Evolutionary conservation across 306 rosid species (phyloP), one percentile per base, ranked within the genome.

Genomic region (Boehmeria nivea): DNA sequence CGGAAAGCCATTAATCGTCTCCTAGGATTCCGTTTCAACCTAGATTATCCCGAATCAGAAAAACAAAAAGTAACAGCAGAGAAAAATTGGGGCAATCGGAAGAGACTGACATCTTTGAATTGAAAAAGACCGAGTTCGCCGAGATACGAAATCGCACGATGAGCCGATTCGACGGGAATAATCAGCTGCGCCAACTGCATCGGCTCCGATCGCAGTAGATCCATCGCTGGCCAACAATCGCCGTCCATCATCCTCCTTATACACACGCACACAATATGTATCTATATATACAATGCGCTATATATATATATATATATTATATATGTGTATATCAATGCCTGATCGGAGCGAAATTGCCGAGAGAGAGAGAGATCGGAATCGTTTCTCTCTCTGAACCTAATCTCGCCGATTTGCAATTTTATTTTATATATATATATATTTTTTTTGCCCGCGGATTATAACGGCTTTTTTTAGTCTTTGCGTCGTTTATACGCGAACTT

Each of bases 141-240:
- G 17, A 86, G 85, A 60, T 86, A 82, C 4, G 83, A 71, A 64
- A 86, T 63, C 58, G 83, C 60, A 56, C 71, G 73, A 47, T 66
- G 58, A 74, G 82, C 87, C 24, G 95, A 63, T 64, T 90, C 97
- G 34, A 72, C 72, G 37, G 94, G 94, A 72, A 90, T 83, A 63
- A 90, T 84, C 57, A 84, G 80, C 47, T 84, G 97, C 72, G 42
- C 91, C 23, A 90, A 62, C 27, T 90, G 95, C 97, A 84, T 90
- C 43, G 94, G 83, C 79, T 86, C 91, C 61, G 97, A 84, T 6
- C 87, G 91, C 19, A 90, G 76, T 49, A 86, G 80, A 84, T 86
- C 88, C 97, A 86, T 84, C 60, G 66, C 54, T 21, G 73, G 72
- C 42, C 46, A 36, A 43, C 63, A 19, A 8, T 36, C 48, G 26